Evolutionary conservation across 2,329 filamentous ascomycete genomes (phyloP), one percentile per base, ranked within the genome.

Genomic region (Plenodomus tracheiphilus): DNA sequence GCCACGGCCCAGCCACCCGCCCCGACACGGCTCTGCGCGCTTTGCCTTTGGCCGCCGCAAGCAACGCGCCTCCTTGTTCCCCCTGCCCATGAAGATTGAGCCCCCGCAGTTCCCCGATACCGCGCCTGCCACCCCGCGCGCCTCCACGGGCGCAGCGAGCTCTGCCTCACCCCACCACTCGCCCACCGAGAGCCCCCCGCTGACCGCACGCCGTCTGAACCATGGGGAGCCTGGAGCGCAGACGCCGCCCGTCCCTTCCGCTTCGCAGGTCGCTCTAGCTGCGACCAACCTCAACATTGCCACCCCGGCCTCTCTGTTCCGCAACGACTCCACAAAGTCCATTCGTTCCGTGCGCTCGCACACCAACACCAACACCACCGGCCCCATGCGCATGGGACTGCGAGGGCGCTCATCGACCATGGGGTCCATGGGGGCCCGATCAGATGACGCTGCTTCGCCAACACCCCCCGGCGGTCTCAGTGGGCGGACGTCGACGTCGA

Each of bases 361-460:
- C 15, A 78, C 81, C 1, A 80, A 81, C 15, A 78, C 81, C 1
- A 78, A 79, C 19, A 67, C 73, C 45, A 87, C 83, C 5, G 84
- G 82, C 2, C 83, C 86, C 47, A 75, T 77, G 44, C 79, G 80
- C 42, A 75, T 84, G 19, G 80, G 81, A 18, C 75, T 86, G 42
- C 81, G 92, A 59, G 88, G 87, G 43, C 84, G 94, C 57, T 96
- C 94, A 16, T 96, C 92, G 4, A 97, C 94, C 0, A 82, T 96
- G 76, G 92, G 89, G 63, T 97, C 93, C 1, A 73, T 93, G 37
- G 85, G 86, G 16, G 85, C 87, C 55, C 81, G 83, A 45, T 89
- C 87, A 1, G 85, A 85, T 45, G 89, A 91, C 53, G 84, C 87
- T 28, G 84, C 86, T 45, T 80, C 88, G 4, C 78, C 84, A 6